Conservation (phyloP, 2,329 filamentous ascomycete species). For the Mollisia scopiformis region DNA sequence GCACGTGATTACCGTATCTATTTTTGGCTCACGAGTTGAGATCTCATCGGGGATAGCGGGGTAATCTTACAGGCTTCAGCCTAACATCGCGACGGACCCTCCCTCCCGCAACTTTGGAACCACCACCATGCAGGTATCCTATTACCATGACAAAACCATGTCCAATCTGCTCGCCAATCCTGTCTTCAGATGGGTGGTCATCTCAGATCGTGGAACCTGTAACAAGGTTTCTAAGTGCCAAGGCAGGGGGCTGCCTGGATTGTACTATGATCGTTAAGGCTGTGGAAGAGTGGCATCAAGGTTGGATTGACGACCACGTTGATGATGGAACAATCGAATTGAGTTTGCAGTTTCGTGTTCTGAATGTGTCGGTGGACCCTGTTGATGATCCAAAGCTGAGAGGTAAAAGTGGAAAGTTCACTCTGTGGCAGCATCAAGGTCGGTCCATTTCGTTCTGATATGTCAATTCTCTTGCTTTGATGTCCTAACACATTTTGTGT, state of each 20-base stretch:
- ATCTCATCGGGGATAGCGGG: no score
- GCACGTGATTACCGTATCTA: no score
- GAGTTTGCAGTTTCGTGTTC: neutral
- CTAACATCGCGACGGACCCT: no score
- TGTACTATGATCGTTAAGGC: neutral
- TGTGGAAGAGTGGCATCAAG: neutral
- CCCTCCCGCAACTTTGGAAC: no score
- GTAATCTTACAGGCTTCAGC: no score
- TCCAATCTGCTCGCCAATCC: neutral
- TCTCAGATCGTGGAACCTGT: neutral
- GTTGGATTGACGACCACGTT: neutral
- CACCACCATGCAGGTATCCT: neutral
- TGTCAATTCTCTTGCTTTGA: no score
- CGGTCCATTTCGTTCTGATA: no score
- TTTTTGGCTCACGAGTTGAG: no score
- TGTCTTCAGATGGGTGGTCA: neutral
- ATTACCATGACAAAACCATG: neutral
- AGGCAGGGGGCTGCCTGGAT: neutral
- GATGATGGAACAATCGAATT: neutral
- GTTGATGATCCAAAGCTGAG: neutral
- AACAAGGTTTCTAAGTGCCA: neutral
- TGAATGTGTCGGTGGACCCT: neutral
- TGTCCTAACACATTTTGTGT: no score
- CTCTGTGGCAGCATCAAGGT: neutral
- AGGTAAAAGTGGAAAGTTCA: neutral